Percentiles rank a stretch among this genome's conserved stretches.
These are phyloP conservation scores for Yarrowia porcina DNA, from an alignment of 805 yeast species.

Conservation along the genomic window DNA sequence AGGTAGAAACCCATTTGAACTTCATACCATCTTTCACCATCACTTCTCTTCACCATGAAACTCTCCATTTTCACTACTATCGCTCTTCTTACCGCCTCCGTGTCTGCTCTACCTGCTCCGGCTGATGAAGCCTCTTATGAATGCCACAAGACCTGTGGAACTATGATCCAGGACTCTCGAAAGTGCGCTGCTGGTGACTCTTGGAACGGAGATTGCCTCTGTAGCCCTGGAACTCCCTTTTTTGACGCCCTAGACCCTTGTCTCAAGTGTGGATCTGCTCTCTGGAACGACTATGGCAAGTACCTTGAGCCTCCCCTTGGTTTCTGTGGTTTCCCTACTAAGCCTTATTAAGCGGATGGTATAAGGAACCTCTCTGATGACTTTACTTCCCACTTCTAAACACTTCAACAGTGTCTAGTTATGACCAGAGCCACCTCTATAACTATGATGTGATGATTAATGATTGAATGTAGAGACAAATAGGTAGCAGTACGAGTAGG, in stretches of 20 bases:
- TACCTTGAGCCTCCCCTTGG: slow-evolving; percentile 11
- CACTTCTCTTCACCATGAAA: neutral
- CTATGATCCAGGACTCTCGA: neutral
- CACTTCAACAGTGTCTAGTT: no score
- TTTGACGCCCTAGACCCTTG: neutral
- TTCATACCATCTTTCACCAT: no score
- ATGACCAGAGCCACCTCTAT: neutral
- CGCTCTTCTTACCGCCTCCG: neutral
- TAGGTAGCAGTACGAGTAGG: no score
- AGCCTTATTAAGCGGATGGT: neutral
- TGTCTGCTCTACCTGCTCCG: neutral
- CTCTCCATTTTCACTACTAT: neutral
- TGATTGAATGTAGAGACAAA: neutral
- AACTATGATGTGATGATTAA: neutral
- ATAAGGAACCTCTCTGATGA: no score
- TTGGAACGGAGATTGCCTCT: neutral
- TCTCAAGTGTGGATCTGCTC: neutral
- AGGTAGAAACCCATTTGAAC: no score
- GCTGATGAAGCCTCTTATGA: neutral
- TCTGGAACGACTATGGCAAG: slow-evolving; percentile 1
- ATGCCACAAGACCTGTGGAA: neutral
- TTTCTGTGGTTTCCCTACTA: neutral
- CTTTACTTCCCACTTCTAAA: no score
- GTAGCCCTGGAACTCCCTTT: neutral
- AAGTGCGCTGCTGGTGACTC: neutral